Percentiles rank a stretch among this genome's conserved stretches.
Evolutionary conservation across 192 early-diverging fungal genomes (phyloP).

Genomic region (Coemansia sp.): DNA sequence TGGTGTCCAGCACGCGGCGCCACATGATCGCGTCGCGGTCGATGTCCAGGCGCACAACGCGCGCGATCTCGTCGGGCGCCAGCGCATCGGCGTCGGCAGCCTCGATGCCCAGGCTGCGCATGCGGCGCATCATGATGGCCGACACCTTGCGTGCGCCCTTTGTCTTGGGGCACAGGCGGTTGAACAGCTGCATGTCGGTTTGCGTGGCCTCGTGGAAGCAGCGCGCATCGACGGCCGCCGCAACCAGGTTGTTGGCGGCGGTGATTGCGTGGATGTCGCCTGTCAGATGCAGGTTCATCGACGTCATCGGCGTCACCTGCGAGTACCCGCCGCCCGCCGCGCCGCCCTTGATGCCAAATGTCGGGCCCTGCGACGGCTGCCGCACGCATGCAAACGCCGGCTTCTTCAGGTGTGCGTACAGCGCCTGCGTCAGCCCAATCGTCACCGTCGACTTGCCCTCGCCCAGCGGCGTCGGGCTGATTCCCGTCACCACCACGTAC

Average conservation of each 20-base stretch:
- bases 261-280: slow-evolving; percentile 99
- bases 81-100: slow-evolving; percentile 80
- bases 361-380: slow-evolving; percentile 99
- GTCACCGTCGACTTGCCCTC: slow-evolving; percentile 99
- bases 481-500: slow-evolving; percentile 96
- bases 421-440: slow-evolving; percentile 91
- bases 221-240: slow-evolving; percentile 96
- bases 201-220: slow-evolving; percentile 95
- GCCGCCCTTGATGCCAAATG: slow-evolving; percentile 99
- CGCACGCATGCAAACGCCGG: slow-evolving; percentile 94
- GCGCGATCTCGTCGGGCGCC: slow-evolving; percentile 72
- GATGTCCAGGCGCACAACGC: slow-evolving; percentile 92
- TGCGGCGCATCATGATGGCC: slow-evolving; percentile 81
- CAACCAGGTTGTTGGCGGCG: slow-evolving; percentile 96
- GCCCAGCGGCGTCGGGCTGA: slow-evolving; percentile 97
- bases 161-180: slow-evolving; percentile 84
- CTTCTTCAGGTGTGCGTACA: slow-evolving; percentile 91
- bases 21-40: slow-evolving; percentile 94
- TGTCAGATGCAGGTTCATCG: slow-evolving; percentile 98
- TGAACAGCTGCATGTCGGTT: slow-evolving; percentile 73
- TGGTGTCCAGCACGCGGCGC: slow-evolving; percentile 96
- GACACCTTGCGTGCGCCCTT: slow-evolving; percentile 85
- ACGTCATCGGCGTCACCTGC: slow-evolving; percentile 99
- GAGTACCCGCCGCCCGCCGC: slow-evolving; percentile 98
- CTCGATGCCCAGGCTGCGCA: slow-evolving; percentile 75